Conservation (phyloP, 2,329 filamentous ascomycete species). For the Xylaria sp. region DNA sequence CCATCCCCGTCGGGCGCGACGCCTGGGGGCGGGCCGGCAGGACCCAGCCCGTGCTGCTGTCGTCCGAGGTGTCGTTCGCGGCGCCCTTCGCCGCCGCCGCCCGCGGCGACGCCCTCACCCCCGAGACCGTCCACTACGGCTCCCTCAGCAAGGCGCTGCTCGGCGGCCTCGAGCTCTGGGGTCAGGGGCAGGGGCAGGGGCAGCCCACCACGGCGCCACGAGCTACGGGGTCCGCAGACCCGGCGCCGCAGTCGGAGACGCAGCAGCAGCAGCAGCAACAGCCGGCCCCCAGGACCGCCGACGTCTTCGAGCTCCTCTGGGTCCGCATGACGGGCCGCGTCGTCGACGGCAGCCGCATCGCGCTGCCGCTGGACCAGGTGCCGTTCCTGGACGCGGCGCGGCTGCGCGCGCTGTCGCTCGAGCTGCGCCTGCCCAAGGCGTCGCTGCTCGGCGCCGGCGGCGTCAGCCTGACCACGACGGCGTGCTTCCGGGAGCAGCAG, state of each 20-base stretch:
- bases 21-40: slow-evolving; percentile 66
- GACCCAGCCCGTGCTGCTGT: slow-evolving; percentile 64
- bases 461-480: slow-evolving; percentile 54
- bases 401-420: slow-evolving; percentile 53
- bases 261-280: too few relatives aligned
- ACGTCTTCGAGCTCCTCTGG: slow-evolving; percentile 44
- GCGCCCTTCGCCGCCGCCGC: slow-evolving; percentile 64
- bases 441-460: slow-evolving; percentile 66
- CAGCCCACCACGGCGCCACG: slow-evolving; percentile 26
- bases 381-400: slow-evolving; percentile 41
- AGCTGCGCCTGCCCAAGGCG: slow-evolving; percentile 66
- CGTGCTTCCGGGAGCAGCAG: slow-evolving; percentile 42
- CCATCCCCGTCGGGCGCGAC: slow-evolving; percentile 61
- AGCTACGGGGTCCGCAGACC: slow-evolving; percentile 38
- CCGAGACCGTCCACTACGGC: slow-evolving; percentile 78
- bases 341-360: slow-evolving; percentile 37
- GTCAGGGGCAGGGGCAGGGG: slow-evolving; percentile 18
- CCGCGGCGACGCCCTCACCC: slow-evolving; percentile 60
- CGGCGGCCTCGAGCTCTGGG: slow-evolving; percentile 43
- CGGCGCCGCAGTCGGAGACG: slow-evolving; percentile 13
- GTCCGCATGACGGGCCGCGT: slow-evolving; percentile 41
- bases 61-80: slow-evolving; percentile 60
- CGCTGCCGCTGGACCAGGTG: slow-evolving; percentile 34
- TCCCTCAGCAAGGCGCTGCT: slow-evolving; percentile 68
- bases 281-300: too few relatives aligned